These are phyloP conservation scores for Phytophthora nicotianae DNA, from an alignment of 352 stramenopile species.

Conservation along the genomic window DNA sequence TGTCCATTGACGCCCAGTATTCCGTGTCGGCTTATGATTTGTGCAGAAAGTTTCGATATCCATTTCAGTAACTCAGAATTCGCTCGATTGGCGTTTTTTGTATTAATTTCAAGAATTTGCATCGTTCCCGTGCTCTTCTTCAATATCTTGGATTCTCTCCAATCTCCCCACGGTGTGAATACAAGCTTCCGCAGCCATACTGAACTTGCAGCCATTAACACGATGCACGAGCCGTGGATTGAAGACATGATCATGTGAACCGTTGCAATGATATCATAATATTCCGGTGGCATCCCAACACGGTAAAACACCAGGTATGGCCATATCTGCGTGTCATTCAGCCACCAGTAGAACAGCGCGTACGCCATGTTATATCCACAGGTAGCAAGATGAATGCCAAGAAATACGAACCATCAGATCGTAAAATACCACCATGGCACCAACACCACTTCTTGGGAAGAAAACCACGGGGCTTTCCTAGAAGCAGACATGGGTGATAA, in stretches of 20 bases:
- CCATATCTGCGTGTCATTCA: background rate
- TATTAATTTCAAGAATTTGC: background rate
- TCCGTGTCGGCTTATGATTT: background rate
- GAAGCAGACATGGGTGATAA: background rate
- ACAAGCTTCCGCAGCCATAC: background rate
- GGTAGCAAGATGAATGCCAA: slow-evolving; percentile 8
- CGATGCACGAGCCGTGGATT: background rate
- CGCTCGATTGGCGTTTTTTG: background rate
- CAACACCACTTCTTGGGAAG: slow-evolving; percentile 1
- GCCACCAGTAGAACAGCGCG: slow-evolving; percentile 5
- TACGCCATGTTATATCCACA: slow-evolving; percentile 20
- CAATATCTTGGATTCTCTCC: background rate
- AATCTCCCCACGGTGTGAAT: background rate
- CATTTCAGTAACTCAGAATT: background rate
- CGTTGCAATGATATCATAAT: background rate
- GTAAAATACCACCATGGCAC: slow-evolving; percentile 10
- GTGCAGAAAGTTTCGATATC: background rate
- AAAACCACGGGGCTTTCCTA: background rate
- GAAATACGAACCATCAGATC: slow-evolving; percentile 16
- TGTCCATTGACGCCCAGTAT: background rate
- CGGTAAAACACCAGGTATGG: slow-evolving; percentile 16
- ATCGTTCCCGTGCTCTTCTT: background rate
- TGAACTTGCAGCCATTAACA: background rate
- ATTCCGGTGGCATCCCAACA: slow-evolving; percentile 9
- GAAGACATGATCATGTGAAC: background rate